Percentiles rank a stretch among this genome's conserved stretches.
phyloP scores from a whole-genome alignment of 768 basidiomycete genomes.

The Filobasidium wieringae region DNA sequence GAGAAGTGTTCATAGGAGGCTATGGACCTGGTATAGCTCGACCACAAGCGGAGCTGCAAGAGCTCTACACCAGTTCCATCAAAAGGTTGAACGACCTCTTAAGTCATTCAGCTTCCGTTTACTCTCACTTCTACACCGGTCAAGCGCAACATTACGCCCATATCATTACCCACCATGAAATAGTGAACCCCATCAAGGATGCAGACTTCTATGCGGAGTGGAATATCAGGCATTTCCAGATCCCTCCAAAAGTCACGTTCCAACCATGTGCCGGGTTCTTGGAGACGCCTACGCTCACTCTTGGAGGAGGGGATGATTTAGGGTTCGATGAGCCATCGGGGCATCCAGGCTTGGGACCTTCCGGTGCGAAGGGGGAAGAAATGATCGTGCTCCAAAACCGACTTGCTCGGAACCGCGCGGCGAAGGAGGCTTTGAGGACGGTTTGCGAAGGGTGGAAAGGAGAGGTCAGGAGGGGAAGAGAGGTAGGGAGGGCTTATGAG shows the following conservation, averaged over 20 bases:
- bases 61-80: background rate
- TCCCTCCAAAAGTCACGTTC: background rate
- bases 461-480: background rate
- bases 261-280: slow-evolving; percentile 7
- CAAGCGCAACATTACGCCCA: background rate
- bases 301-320: background rate
- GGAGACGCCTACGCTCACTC: background rate
- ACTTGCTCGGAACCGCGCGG: background rate
- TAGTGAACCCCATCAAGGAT: background rate
- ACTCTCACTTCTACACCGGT: background rate
- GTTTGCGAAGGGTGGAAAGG: background rate
- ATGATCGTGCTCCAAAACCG: slow-evolving; percentile 2
- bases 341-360: background rate
- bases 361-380: slow-evolving; percentile 1
- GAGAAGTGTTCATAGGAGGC: too few species aligned
- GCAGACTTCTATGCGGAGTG: slow-evolving; percentile 4
- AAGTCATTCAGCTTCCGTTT: background rate
- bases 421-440: background rate
- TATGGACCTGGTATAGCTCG: background rate
- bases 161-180: background rate
- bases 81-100: background rate
- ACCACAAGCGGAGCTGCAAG: background rate
- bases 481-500: background rate
- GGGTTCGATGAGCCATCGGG: background rate
- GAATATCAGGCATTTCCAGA: background rate